A percentile compares a stretch with the other conserved stretches of the same genome.
These are phyloP conservation scores for Exserohilum turcica DNA, from an alignment of 2,329 filamentous ascomycete genomes.

Conservation along the genomic window DNA sequence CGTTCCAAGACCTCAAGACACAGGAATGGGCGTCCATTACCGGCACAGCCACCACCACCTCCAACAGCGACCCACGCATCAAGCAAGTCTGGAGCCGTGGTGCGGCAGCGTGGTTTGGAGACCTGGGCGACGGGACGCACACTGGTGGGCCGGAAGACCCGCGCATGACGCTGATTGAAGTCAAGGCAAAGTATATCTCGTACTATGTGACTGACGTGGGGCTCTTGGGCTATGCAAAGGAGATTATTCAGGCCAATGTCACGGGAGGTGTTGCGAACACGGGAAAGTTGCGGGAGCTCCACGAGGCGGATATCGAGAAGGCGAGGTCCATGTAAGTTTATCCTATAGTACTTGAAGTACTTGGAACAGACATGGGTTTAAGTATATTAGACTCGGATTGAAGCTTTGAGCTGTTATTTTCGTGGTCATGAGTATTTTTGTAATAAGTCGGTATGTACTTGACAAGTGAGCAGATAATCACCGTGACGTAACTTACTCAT, in stretches of 20 bases:
- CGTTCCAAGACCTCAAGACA: conserved; percentile 54
- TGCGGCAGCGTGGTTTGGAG: conserved; percentile 56
- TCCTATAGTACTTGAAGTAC: neutral
- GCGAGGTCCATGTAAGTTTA: conserved; percentile 25
- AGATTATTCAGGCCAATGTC: conserved; percentile 46
- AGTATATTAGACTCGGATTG: neutral
- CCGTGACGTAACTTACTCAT: neutral
- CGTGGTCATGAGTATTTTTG: neutral
- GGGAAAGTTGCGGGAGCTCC: conserved; percentile 53
- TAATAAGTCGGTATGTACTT: no score
- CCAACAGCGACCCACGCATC: conserved; percentile 55
- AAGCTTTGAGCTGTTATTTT: conserved; percentile 1
- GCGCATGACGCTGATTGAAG: conserved; percentile 51
- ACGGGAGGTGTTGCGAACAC: conserved; percentile 50
- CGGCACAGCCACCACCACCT: conserved; percentile 49
- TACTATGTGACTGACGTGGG: conserved; percentile 49
- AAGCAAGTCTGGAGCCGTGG: conserved; percentile 52
- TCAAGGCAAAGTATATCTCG: conserved; percentile 48
- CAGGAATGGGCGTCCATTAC: conserved; percentile 57
- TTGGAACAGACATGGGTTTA: neutral
- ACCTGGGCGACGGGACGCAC: conserved; percentile 57
- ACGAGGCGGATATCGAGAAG: conserved; percentile 55
- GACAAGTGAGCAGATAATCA: no score
- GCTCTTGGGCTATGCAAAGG: conserved; percentile 47
- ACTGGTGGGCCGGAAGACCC: conserved; percentile 54